Percentiles rank a stretch among this genome's conserved stretches.
These are phyloP conservation scores for Synchytrium microbalum DNA, from an alignment of 371 early-diverging fungal species.

Conservation along the genomic window DNA sequence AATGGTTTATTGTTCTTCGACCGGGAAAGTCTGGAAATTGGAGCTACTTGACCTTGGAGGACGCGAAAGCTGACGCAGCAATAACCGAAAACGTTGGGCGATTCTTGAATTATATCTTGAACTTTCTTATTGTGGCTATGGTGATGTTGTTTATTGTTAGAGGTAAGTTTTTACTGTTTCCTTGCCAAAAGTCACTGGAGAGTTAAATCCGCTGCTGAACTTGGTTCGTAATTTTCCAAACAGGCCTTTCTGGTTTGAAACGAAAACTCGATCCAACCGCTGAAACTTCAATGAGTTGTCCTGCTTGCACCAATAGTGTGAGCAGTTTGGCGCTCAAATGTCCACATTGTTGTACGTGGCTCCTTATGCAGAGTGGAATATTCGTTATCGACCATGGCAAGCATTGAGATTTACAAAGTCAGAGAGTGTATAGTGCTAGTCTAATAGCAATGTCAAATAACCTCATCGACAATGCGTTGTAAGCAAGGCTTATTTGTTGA, in stretches of 20 bases:
- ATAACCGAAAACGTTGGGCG: neutral
- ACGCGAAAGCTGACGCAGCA: neutral
- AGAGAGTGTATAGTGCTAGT: too few relatives aligned
- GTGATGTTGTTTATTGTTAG: neutral
- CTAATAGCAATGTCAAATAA: too few relatives aligned
- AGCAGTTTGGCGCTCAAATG: neutral
- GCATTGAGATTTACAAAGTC: neutral
- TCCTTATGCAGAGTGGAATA: neutral
- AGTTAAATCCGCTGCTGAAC: too few relatives aligned
- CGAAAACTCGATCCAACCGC: neutral
- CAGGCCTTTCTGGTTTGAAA: neutral
- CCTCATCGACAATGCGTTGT: too few relatives aligned
- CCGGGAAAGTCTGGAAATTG: neutral
- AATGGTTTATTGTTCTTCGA: neutral
- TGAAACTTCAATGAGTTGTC: neutral
- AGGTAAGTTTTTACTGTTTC: neutral
- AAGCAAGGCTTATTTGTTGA: too few relatives aligned
- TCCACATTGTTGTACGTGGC: neutral
- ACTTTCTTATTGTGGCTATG: neutral
- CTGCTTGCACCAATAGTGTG: neutral
- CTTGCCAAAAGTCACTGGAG: neutral
- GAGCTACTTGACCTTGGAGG: neutral
- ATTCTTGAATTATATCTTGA: neutral
- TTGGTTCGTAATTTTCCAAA: neutral
- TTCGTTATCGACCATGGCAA: neutral